These are phyloP conservation scores for Geosiphon pyriformis DNA, from an alignment of 192 early-diverging fungal genomes.

Conservation along the genomic window DNA sequence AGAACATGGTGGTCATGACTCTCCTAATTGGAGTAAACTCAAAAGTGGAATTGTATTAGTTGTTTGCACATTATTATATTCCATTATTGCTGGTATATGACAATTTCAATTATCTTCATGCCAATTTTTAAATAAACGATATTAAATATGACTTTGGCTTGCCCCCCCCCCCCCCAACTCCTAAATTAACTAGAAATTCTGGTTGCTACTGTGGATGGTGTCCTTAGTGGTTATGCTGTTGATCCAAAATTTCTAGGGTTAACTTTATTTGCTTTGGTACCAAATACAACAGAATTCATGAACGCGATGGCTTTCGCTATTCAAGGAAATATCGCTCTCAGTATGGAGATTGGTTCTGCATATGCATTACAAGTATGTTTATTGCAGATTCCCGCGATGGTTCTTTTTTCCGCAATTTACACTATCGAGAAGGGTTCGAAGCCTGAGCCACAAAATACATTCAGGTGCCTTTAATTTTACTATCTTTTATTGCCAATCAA, in stretches of 20 bases:
- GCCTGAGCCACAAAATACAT: not conserved
- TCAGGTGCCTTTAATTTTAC: not conserved
- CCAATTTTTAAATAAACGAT: no score
- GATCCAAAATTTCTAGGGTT: conserved; percentile 88
- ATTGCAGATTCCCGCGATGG: conserved; percentile 92
- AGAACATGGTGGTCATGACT: conserved; percentile 73
- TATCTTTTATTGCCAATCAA: not conserved
- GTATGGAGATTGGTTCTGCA: conserved; percentile 91
- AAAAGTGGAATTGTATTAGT: conserved; percentile 77
- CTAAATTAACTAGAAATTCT: conserved; percentile 71
- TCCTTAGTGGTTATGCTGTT: conserved; percentile 60
- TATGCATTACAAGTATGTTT: conserved; percentile 94
- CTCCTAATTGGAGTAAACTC: conserved; percentile 84
- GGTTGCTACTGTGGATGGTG: conserved; percentile 77
- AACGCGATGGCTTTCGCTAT: conserved; percentile 93
- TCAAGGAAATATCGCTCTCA: conserved; percentile 76
- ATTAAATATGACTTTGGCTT: no score
- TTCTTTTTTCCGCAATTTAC: conserved; percentile 65
- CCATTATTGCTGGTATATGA: conserved; percentile 65
- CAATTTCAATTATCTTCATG: no score
- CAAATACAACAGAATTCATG: conserved; percentile 94
- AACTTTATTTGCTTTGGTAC: conserved; percentile 92
- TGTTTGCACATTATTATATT: conserved; percentile 76
- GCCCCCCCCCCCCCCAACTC: no score
- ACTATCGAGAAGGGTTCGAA: not conserved